Base-by-base conservation (phyloP, 495 filamentous ascomycete genomes). In the Xylaria flabelliformis region DNA sequence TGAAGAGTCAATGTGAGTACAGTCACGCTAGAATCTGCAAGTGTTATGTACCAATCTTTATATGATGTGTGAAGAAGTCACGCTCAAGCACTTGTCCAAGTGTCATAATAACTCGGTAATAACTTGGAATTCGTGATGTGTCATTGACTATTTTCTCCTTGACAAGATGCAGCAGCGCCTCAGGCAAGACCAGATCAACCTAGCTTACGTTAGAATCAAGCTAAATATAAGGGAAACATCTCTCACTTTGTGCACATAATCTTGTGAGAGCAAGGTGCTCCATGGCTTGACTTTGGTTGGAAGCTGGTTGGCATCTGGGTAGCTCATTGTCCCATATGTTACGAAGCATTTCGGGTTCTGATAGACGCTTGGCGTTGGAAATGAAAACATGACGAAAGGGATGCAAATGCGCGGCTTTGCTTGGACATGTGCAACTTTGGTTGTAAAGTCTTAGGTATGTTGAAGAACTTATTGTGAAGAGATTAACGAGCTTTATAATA, bases 51-150 rank as follows among this genome's bases (percentile, higher is more conserved):
- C 95, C 95, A 74, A 87, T 85, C 79, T 97, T 97, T 74, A 98
- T 91, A 77, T 97, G 95, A 64, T 89, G 84, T 56, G 90, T 93
- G 80, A 97, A 95, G 75, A 99, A 99, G 0, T 91, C 90, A 6
- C 89, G 87, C 51, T 92, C 87, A 7, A 99, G 74, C 1, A 98
- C 77, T 56, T 90, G 88, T 17, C 85, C 85, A 32, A 97, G 85
- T 15, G 90, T 87, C 88, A 97, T 91, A 69, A 90, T 88, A 8
- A 98, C 90, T 58, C 88, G 85, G 55, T 89, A 85, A 84, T 91
- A 98, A 63, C 85, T 77, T 17, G 85, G 83, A 5, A 74, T 78
- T 17, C 76, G 78, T n/a, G 65, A 62, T 32, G 71, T 74, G 8
- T 80, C 73, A 9, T 72, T 61, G 12, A 79, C 62, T n/a, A 97